Percentiles rank a stretch among this genome's conserved stretches.
Evolutionary conservation across 352 stramenopile species (phyloP).

Genomic region (Globisporangium apiculatum): DNA sequence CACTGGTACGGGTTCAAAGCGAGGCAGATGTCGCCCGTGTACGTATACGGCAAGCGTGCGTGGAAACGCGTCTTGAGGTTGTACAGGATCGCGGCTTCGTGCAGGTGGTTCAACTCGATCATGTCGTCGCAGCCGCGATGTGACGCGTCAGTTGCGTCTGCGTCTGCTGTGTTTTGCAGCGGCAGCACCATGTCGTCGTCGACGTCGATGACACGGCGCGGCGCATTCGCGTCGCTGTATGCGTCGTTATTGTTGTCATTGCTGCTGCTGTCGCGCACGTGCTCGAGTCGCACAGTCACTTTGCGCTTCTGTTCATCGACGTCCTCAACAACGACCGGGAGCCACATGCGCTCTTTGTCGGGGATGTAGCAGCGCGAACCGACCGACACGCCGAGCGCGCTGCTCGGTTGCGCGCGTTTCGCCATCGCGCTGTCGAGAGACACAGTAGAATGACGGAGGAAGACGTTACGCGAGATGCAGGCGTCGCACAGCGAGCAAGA

Average conservation of each 20-base stretch:
- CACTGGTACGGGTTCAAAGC: conserved; percentile 95
- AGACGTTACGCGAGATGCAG: too few relatives aligned
- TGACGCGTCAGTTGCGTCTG: background rate
- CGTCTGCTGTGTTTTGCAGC: conserved; percentile 49
- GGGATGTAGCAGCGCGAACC: conserved; percentile 72
- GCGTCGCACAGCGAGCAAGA: too few relatives aligned
- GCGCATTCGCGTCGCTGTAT: conserved; percentile 12
- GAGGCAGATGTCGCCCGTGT: conserved; percentile 95
- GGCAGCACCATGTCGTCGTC: conserved; percentile 32
- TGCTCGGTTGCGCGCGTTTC: background rate
- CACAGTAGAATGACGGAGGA: too few relatives aligned
- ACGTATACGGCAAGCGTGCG: conserved; percentile 89
- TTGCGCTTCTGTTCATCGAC: conserved; percentile 38
- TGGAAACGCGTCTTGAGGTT: conserved; percentile 83
- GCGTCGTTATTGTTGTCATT: conserved; percentile 6
- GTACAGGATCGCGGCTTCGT: conserved; percentile 88
- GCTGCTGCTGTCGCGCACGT: conserved; percentile 20
- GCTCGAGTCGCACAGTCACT: conserved; percentile 38
- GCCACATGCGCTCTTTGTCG: conserved; percentile 54
- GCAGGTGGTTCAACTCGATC: conserved; percentile 80
- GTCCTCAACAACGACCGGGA: conserved; percentile 62
- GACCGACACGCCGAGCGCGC: conserved; percentile 32
- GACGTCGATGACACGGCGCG: conserved; percentile 29
- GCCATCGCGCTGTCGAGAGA: background rate
- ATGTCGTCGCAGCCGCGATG: conserved; percentile 54